Evolutionary conservation across 148 eudicot genomes (phyloP).

Genomic region (Vaccinium vitisidaea): DNA sequence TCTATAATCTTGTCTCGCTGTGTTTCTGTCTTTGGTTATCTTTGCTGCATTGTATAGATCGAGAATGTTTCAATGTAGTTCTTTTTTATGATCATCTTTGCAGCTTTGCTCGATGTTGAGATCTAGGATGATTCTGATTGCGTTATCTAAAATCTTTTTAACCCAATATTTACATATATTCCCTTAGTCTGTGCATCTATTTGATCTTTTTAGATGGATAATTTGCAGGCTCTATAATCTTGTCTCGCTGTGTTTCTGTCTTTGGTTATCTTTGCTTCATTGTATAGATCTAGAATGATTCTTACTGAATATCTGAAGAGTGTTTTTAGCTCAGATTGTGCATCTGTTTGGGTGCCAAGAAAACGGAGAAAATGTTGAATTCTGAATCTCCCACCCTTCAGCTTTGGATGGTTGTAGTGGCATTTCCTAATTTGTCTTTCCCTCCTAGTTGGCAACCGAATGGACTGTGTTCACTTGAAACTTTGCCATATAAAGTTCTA

Average conservation of each 20-base stretch:
- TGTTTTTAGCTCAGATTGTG: neutral
- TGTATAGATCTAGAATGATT: neutral
- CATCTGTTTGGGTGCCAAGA: constrained; percentile 12
- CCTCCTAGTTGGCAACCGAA: neutral
- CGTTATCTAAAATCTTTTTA: neutral
- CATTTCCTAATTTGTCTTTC: neutral
- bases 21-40: neutral
- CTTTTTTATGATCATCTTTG: too few relatives aligned
- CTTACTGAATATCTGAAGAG: neutral
- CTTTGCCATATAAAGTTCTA: neutral
- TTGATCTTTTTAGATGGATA: neutral
- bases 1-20: neutral
- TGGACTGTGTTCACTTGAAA: neutral
- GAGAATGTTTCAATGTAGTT: neutral
- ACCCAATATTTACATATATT: neutral
- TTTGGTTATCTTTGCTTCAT: neutral
- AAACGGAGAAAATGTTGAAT: neutral
- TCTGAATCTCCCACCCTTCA: neutral
- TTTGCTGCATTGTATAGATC: neutral
- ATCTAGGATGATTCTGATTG: neutral
- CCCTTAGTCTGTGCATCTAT: neutral
- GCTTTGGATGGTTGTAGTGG: constrained; percentile 3
- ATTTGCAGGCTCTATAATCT: neutral
- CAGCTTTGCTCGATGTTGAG: neutral
- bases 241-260: neutral